Conservation (phyloP, 768 basidiomycete species). For the Clavaria fumosa region DNA sequence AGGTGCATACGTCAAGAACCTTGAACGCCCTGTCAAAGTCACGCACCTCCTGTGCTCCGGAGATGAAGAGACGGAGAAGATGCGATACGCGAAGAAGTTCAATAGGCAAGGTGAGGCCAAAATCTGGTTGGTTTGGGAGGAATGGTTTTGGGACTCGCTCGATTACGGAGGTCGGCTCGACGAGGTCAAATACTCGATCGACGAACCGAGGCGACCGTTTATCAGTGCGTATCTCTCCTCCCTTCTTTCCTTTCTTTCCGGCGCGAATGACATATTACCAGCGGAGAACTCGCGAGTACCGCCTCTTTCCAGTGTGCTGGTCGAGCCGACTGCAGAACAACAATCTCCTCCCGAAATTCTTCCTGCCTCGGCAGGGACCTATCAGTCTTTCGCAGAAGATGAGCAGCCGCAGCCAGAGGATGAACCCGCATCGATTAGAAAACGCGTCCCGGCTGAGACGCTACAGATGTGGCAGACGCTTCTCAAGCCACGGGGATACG, state of each 20-base stretch:
- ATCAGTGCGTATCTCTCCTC: no score
- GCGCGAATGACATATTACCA: slow-evolving; percentile 1
- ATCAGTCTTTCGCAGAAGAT: no score
- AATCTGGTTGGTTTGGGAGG: slow-evolving; percentile 80
- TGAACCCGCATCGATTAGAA: slow-evolving; percentile 38
- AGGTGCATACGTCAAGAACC: slow-evolving; percentile 56
- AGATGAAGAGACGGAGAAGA: slow-evolving; percentile 55
- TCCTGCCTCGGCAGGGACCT: no score
- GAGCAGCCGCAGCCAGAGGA: no score
- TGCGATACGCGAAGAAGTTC: slow-evolving; percentile 64
- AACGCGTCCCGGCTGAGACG: slow-evolving; percentile 44
- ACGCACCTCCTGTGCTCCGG: slow-evolving; percentile 77
- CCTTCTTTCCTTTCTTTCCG: neutral
- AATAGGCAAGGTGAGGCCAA: slow-evolving; percentile 52
- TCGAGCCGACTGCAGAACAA: no score
- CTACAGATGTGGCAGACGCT: slow-evolving; percentile 59
- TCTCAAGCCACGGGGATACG: slow-evolving; percentile 51
- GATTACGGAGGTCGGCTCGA: slow-evolving; percentile 43
- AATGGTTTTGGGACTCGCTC: slow-evolving; percentile 93
- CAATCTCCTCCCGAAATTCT: no score
- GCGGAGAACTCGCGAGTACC: slow-evolving; percentile 14
- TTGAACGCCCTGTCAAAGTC: slow-evolving; percentile 64
- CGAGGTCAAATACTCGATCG: no score
- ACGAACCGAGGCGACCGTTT: no score
- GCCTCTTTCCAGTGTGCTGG: no score